These are phyloP conservation scores for Sordariomycetes sp. DNA, from an alignment of 2,329 filamentous ascomycete genomes.

Conservation along the genomic window DNA sequence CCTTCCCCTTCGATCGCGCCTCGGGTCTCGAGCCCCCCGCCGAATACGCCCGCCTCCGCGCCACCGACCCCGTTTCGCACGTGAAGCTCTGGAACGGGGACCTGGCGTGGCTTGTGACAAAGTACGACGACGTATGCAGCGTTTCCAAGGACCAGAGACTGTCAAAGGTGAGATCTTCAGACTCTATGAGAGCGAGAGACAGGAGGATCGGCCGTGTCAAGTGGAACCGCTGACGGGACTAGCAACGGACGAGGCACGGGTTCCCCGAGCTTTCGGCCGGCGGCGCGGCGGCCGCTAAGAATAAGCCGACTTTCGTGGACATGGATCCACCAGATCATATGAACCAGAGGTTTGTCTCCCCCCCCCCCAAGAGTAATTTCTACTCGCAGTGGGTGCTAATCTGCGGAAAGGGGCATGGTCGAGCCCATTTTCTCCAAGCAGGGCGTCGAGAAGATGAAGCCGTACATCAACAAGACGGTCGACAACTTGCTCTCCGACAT, in stretches of 20 bases:
- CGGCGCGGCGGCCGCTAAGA: constrained; percentile 28
- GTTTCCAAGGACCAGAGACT: constrained; percentile 29
- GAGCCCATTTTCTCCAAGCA: constrained; percentile 25
- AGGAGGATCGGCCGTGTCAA: neutral
- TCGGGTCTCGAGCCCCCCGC: constrained; percentile 19
- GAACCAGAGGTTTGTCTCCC: constrained; percentile 20
- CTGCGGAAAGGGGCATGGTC: constrained; percentile 24
- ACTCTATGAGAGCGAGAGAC: neutral
- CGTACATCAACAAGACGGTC: constrained; percentile 31
- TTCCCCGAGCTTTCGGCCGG: constrained; percentile 33
- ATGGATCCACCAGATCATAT: constrained; percentile 35
- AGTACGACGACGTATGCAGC: constrained; percentile 29
- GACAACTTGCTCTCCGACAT: constrained; percentile 25
- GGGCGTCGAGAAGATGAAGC: constrained; percentile 23
- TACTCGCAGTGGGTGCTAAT: neutral
- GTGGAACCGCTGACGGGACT: neutral
- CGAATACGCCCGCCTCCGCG: constrained; percentile 28
- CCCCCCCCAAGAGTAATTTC: neutral
- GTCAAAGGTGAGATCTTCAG: constrained; percentile 21
- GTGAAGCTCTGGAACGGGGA: constrained; percentile 33
- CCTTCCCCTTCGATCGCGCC: constrained; percentile 1
- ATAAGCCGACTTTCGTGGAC: constrained; percentile 34
- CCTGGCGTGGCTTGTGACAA: constrained; percentile 31
- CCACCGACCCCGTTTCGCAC: constrained; percentile 25
- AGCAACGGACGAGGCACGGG: constrained; percentile 25